These are phyloP conservation scores for Cladophialophora exuberans DNA, from an alignment of 2,329 filamentous ascomycete genomes.

Conservation along the genomic window DNA sequence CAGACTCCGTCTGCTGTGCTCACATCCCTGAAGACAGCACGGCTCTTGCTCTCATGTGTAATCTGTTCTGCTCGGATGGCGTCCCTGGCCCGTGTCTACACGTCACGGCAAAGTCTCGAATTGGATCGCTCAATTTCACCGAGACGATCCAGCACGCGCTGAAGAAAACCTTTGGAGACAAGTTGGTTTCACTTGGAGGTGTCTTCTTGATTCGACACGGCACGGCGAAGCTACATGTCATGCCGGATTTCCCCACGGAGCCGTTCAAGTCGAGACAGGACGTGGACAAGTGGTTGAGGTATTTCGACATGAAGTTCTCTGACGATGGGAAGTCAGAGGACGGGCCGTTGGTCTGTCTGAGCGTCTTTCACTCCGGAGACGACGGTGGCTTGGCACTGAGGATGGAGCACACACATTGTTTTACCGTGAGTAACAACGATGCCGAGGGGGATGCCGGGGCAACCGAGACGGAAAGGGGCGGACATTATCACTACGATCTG, in stretches of 20 bases:
- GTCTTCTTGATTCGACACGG: conserved; percentile 47
- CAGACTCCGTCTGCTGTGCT: conserved; percentile 31
- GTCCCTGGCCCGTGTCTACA: conserved; percentile 42
- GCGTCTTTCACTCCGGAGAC: conserved; percentile 49
- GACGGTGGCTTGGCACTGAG: conserved; percentile 43
- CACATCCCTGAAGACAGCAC: conserved; percentile 25
- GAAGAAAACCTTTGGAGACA: conserved; percentile 39
- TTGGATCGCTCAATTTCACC: conserved; percentile 39
- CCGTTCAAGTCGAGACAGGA: conserved; percentile 37
- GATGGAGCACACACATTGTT: conserved; percentile 55
- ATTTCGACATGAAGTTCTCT: conserved; percentile 37
- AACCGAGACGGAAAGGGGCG: conserved; percentile 37
- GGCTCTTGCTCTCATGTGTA: conserved; percentile 49
- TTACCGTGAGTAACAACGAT: conserved; percentile 33
- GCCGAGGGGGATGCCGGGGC: not conserved
- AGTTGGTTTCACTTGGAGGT: conserved; percentile 45
- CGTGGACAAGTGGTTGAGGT: conserved; percentile 46
- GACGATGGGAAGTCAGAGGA: not conserved
- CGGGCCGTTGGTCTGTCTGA: conserved; percentile 45
- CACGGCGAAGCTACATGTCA: conserved; percentile 46
- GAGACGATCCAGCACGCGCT: conserved; percentile 40
- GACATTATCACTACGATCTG: conserved; percentile 50
- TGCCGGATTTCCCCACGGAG: conserved; percentile 49
- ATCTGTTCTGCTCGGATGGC: conserved; percentile 46
- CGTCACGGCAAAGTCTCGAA: conserved; percentile 40